A percentile compares a stretch with the other conserved stretches of the same genome.
phyloP scores from a whole-genome alignment of 345 rosid genomes.

The Arabidopsis suecica region DNA sequence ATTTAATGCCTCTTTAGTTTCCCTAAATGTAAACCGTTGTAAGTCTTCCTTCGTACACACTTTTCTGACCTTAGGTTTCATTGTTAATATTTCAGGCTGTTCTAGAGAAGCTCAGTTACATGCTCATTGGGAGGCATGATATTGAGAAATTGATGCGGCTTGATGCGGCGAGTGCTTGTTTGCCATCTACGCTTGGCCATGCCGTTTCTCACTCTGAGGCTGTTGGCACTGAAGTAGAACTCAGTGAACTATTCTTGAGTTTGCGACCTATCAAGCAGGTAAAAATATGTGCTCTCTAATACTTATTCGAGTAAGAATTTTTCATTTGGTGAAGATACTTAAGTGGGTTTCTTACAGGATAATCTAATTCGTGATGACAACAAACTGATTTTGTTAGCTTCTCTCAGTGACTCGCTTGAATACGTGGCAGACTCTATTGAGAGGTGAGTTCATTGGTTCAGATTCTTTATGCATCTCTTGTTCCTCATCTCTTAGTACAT shows the following conservation, averaged over 20 bases:
- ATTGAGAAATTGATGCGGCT: constrained; percentile 93
- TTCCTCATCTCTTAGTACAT: constrained; percentile 26
- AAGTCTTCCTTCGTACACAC: constrained; percentile 19
- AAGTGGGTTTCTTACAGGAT: constrained; percentile 61
- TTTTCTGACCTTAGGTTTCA: constrained; percentile 37
- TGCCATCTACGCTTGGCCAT: constrained; percentile 63
- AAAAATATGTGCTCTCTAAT: constrained; percentile 22
- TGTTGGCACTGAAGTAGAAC: constrained; percentile 65
- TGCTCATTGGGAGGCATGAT: constrained; percentile 98
- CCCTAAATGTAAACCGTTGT: constrained; percentile 6
- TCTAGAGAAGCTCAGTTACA: constrained; percentile 97
- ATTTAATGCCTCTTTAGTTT: constrained; percentile 14
- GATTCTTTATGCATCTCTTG: constrained; percentile 31
- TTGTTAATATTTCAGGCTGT: constrained; percentile 76
- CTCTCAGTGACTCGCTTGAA: constrained; percentile 96
- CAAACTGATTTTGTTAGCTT: constrained; percentile 92
- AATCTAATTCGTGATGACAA: constrained; percentile 92
- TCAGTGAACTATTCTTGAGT: constrained; percentile 71
- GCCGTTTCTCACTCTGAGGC: constrained; percentile 59
- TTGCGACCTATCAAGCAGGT: constrained; percentile 94
- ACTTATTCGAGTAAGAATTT: neutral
- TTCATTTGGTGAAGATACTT: constrained; percentile 8
- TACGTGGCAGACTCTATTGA: constrained; percentile 97
- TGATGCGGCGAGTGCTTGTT: constrained; percentile 78
- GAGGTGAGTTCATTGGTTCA: constrained; percentile 61